A percentile compares a stretch with the other conserved stretches of the same genome.
Evolutionary conservation across 129 eudicot species (phyloP).

Genomic region (Sambucus nigra): DNA sequence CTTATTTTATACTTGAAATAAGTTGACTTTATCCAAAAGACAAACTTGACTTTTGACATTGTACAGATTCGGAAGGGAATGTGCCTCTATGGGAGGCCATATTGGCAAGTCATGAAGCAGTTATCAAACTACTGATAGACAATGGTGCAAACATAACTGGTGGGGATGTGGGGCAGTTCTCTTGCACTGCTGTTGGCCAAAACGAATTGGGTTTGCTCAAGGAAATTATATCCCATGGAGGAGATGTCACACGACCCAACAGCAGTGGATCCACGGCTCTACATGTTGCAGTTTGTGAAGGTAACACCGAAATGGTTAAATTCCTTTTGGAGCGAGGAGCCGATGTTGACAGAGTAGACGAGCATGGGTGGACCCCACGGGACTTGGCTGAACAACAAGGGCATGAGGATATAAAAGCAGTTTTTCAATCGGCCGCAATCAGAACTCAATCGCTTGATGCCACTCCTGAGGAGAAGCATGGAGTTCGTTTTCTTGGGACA

Average conservation of each 20-base stretch:
- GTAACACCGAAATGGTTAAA: slow-evolving; percentile 55
- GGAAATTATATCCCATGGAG: slow-evolving; percentile 44
- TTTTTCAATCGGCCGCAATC: slow-evolving; percentile 27
- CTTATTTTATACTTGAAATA: too few species aligned
- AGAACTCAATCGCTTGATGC: slow-evolving; percentile 26
- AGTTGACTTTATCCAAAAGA: too few species aligned
- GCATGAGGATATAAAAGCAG: slow-evolving; percentile 56
- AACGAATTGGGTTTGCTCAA: slow-evolving; percentile 53
- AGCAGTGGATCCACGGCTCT: slow-evolving; percentile 64
- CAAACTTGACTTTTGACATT: slow-evolving; percentile 9
- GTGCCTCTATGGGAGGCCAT: slow-evolving; percentile 96
- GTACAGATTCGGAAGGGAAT: slow-evolving; percentile 80
- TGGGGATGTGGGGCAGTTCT: slow-evolving; percentile 60
- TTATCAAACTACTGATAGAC: slow-evolving; percentile 33
- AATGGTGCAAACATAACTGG: slow-evolving; percentile 46
- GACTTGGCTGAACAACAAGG: slow-evolving; percentile 95
- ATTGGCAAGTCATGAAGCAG: slow-evolving; percentile 40
- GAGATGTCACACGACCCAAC: slow-evolving; percentile 53
- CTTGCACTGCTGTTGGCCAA: slow-evolving; percentile 69
- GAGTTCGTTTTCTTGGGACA: slow-evolving; percentile 51
- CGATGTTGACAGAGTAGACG: slow-evolving; percentile 38
- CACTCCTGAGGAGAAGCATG: slow-evolving; percentile 34
- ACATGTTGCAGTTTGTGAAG: slow-evolving; percentile 91
- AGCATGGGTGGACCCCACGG: slow-evolving; percentile 76
- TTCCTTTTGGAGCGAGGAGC: slow-evolving; percentile 58